Percentiles rank a stretch among this genome's conserved stretches.
Conservation (phyloP, 2,329 filamentous ascomycete species). For the Didymella pinodella region DNA sequence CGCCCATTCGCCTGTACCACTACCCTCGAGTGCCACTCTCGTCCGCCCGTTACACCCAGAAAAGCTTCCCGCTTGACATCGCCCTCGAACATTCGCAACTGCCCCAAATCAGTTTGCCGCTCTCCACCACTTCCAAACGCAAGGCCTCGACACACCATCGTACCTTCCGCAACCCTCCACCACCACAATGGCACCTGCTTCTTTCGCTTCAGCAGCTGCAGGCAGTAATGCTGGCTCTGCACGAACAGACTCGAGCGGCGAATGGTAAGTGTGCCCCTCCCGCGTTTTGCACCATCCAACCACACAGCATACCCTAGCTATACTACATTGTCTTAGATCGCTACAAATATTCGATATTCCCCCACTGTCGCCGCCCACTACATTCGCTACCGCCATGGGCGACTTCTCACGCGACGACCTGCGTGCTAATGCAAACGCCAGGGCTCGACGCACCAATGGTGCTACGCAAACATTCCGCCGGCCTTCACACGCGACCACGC, state of each 20-base stretch:
- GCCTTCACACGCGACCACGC: conserved; percentile 66
- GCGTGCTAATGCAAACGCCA: conserved; percentile 44
- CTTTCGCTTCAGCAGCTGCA: conserved; percentile 61
- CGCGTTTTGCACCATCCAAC: conserved; percentile 19
- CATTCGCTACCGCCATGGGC: conserved; percentile 26
- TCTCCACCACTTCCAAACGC: conserved; percentile 36
- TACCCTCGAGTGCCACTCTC: conserved; percentile 23
- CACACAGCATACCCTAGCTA: conserved; percentile 11
- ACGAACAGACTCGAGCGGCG: conserved; percentile 54
- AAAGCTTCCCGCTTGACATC: conserved; percentile 35
- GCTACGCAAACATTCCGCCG: conserved; percentile 73
- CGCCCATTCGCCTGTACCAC: conserved; percentile 34
- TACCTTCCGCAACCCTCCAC: conserved; percentile 28
- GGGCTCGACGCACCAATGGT: conserved; percentile 71
- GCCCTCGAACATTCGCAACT: conserved; percentile 31
- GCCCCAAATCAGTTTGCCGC: conserved; percentile 35
- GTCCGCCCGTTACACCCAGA: conserved; percentile 25
- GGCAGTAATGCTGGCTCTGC: conserved; percentile 53
- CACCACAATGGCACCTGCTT: conserved; percentile 57
- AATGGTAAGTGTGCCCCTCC: conserved; percentile 54
- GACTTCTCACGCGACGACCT: neutral
- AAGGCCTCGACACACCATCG: conserved; percentile 36
- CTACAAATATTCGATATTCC: conserved; percentile 21
- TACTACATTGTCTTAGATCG: conserved; percentile 24
- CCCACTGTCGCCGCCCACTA: conserved; percentile 3